phyloP scores from a whole-genome alignment of 2,329 filamentous ascomycete species.

The Pseudogymnoascus sp. region DNA sequence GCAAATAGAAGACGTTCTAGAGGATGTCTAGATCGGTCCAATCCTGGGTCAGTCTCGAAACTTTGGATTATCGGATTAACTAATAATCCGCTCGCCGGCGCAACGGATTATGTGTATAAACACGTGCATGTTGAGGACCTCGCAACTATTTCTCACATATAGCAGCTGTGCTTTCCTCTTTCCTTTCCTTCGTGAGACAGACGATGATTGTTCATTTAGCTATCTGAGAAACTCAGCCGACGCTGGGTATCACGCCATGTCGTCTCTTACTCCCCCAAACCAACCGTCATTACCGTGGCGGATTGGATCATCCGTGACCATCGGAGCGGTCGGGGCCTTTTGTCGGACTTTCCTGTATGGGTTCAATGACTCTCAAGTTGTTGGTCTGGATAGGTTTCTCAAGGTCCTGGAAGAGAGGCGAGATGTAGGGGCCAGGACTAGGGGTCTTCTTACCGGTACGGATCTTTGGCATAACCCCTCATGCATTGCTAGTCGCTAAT shows the following conservation, averaged over 20 bases:
- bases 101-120: neutral
- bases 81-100: neutral
- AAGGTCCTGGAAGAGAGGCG: conserved; percentile 65
- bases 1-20: neutral
- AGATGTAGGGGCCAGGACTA: conserved; percentile 56
- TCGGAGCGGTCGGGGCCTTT: conserved; percentile 64
- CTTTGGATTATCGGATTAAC: neutral
- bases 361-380: conserved; percentile 66
- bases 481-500: conserved; percentile 11
- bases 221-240: neutral
- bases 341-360: conserved; percentile 68
- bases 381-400: conserved; percentile 69
- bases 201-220: neutral
- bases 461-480: conserved; percentile 1
- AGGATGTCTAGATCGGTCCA: neutral
- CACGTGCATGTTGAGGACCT: neutral
- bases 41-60: neutral
- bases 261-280: conserved; percentile 12
- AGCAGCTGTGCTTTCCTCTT: neutral
- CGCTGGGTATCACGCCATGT: neutral
- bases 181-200: neutral
- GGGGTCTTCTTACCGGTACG: conserved; percentile 76
- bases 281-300: conserved; percentile 62
- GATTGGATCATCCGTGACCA: conserved; percentile 61
- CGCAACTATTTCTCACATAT: neutral